These are phyloP conservation scores for Xerocomus potaroensis DNA, from an alignment of 768 basidiomycete genomes.

Conservation along the genomic window DNA sequence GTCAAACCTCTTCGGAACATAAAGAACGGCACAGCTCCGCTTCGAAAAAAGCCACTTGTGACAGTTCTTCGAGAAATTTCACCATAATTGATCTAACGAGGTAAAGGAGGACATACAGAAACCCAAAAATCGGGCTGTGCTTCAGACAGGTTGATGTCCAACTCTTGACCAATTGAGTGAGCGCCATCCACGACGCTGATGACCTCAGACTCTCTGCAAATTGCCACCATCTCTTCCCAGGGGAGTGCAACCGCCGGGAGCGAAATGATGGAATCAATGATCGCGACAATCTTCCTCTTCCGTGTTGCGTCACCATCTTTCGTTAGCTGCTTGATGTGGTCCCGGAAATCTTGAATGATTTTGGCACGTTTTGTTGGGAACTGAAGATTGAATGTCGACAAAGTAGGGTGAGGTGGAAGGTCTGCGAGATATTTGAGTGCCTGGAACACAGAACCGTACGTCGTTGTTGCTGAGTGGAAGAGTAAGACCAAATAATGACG, in stretches of 20 bases:
- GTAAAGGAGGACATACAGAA: conserved; percentile 43
- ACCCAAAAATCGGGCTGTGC: conserved; percentile 73
- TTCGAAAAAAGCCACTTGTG: conserved; percentile 84
- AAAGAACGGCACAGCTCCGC: conserved; percentile 64
- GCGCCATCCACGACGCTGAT: conserved; percentile 76
- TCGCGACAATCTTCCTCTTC: conserved; percentile 51
- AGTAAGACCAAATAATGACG: neutral
- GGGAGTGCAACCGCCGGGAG: conserved; percentile 61
- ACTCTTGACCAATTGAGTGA: conserved; percentile 72
- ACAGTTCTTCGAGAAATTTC: conserved; percentile 49
- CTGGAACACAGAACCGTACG: conserved; percentile 52
- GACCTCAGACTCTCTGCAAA: conserved; percentile 61
- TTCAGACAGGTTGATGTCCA: conserved; percentile 51
- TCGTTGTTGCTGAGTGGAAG: conserved; percentile 43
- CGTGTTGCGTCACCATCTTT: conserved; percentile 15
- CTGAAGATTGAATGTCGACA: conserved; percentile 45
- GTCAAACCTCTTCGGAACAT: conserved; percentile 60
- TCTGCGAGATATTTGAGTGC: conserved; percentile 55
- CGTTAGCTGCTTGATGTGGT: conserved; percentile 32
- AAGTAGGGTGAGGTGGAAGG: conserved; percentile 46
- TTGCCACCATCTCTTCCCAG: conserved; percentile 63
- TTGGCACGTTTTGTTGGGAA: conserved; percentile 56
- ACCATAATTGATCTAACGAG: neutral
- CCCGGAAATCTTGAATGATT: conserved; percentile 49
- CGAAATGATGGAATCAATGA: conserved; percentile 66